Evolutionary conservation across 352 stramenopile species (phyloP), one percentile per base, ranked within the genome.

Genomic region (Globisporangium abappressorium): DNA sequence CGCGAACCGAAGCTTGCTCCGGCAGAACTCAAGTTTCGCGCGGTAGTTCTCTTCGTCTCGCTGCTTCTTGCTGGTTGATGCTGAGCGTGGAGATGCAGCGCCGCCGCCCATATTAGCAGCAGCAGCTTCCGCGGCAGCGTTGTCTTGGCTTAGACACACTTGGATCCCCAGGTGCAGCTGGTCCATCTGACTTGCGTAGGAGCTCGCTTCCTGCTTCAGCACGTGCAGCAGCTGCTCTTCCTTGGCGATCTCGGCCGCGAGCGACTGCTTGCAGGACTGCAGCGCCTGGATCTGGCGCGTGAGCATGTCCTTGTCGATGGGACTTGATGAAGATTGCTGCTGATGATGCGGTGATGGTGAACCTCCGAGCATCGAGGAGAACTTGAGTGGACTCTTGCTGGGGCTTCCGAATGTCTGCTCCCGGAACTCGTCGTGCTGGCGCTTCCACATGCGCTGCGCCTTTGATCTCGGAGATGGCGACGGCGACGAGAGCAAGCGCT

Each of bases 241-340:
- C 24, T 80, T 82, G 5, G 79, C 79, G 38, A 92, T 89, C 62
- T 92, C 84, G 3, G 41, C 71, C 34, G 90, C 51, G 3, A 90
- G 72, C 1, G 79, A 87, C 74, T 90, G 82, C 22, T 90, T 89
- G 26, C 80, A 89, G 2, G 80, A 89, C 53, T 90, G 81, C 3
- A 92, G 59, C 12, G 80, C 73, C 28, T 90, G 83, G 47, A 89
- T 89, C 56, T 89, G 81, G 18, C 68, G 68, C 9, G 73, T 66
- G 4, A 91, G 64, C 2, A 81, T 75, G 8, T 85, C 77, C 43
- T 75, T 81, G 51, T 85, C 73, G 22, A 78, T 71, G 3, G 78
- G 71, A 55, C 67, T 68, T 4, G 66, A 9, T 15, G 30, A 26
- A 6, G 36, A 7, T 3, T 46, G 18, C 28, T 59, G 26, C 8